Base-by-base conservation (phyloP, 805 yeast species). In the Deakozyma indianensis region DNA sequence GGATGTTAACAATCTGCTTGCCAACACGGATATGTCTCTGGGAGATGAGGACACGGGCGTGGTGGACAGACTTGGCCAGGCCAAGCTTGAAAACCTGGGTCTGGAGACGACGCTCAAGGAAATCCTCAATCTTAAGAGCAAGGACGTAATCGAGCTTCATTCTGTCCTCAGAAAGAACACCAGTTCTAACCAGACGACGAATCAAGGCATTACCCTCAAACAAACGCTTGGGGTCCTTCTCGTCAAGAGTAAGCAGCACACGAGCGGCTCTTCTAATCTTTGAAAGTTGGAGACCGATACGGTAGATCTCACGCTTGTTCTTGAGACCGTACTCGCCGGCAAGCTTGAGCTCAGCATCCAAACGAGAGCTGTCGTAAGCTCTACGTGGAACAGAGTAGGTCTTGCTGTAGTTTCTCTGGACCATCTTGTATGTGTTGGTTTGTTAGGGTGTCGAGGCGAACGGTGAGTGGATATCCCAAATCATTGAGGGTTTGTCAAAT, bases 221-320 rank as follows among this genome's bases (percentile, higher is more conserved):
- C 68, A 92, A 83, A 79, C 98, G 87, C 86, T 88, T 92, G 82
- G 95, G 96, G 75, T 92, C 98, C 82, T 92, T 92, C 80, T 92
- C 98, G 67, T 92, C 98, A 79, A 96, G 87, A 79, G 98, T 92
- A 74, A 92, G 82, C 66, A 92, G 78, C 68, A 92, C 97, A 83
- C 98, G 95, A 69, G 98, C 98, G 72, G 98, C 98, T 79, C 98
- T 87, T 79, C 98, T 88, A 70, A 92, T 90, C 82, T 92, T 92
- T 56, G 98, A 92, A 68, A 92, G 84, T 78, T 92, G 97, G 81
- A 83, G 85, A 72, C 94, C 94, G 71, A 92, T 88, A 83, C 98
- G 87, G 94, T 92, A 92, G 73, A 92, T 86, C 77, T 92, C 98
- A 72, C 94, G 85, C 90, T 92, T 92, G 96, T 92, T 92, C 79